A percentile compares a stretch with the other conserved stretches of the same genome.
phyloP scores from a whole-genome alignment of 2,329 filamentous ascomycete species.

The Aureobasidium sp. region DNA sequence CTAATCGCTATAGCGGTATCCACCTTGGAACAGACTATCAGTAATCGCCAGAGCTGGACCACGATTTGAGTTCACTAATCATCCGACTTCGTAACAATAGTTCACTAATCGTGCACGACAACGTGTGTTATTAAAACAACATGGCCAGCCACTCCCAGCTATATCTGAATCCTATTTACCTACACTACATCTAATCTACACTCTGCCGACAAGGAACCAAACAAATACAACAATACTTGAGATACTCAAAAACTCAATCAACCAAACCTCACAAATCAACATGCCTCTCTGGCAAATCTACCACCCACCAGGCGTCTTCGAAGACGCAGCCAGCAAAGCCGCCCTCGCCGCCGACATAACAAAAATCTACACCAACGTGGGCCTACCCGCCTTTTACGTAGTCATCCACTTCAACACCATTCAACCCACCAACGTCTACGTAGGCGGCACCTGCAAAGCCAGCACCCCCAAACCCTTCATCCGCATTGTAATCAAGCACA shows the following conservation, averaged over 20 bases:
- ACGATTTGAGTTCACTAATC: conserved; percentile 1
- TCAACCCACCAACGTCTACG: conserved; percentile 23
- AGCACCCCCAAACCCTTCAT: conserved; percentile 28
- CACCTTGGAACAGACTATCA: not conserved
- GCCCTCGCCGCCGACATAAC: conserved; percentile 34
- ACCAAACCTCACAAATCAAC: too few species aligned
- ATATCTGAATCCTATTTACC: not conserved
- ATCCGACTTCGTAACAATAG: not conserved
- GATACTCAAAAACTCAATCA: too few species aligned
- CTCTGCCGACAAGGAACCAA: not conserved
- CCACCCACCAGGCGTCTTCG: conserved; percentile 34
- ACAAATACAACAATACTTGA: not conserved
- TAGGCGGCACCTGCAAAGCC: conserved; percentile 27
- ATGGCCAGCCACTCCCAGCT: not conserved
- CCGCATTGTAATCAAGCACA: conserved; percentile 30
- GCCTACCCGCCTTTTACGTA: conserved; percentile 41
- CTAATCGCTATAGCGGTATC: conserved; percentile 1
- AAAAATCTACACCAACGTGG: conserved; percentile 32
- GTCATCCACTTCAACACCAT: conserved; percentile 35
- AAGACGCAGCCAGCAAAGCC: conserved; percentile 23
- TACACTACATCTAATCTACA: not conserved
- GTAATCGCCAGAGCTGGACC: conserved; percentile 2
- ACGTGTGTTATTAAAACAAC: not conserved
- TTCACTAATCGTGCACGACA: not conserved
- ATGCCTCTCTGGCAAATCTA: conserved; percentile 43